Evolutionary conservation across 2,329 filamentous ascomycete species (phyloP), one percentile per base, ranked within the genome.

Genomic region (Tolypocladium guangdongense): DNA sequence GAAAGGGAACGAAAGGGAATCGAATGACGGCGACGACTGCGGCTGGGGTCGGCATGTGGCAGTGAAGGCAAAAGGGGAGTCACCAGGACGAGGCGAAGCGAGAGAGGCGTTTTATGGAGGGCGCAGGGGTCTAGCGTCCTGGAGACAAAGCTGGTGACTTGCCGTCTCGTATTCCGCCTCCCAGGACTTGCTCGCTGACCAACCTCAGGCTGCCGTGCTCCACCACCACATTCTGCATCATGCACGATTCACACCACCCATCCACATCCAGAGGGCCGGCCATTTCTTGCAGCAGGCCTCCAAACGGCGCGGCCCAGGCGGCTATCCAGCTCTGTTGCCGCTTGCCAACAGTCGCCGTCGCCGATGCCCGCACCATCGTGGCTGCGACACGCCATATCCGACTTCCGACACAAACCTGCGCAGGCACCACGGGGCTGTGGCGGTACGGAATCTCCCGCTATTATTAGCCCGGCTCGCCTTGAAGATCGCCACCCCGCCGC

Each of bases 1-100:
- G 41, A 38, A 14, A 46, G 30, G 27, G 30, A 52, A 30, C 7
- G 50, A 39, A 54, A 47, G 35, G 50, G 52, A 55, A 52, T 39
- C 35, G 50, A 49, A 54, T 12, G 53, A 60, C 38, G 36, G 36
- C 20, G 12, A 37, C 33, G 32, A 22, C 33, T 24, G 35, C 11
- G n/a, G n/a, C n/a, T n/a, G 8, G 20, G 45, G 45, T 27, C 32
- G 36, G 24, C 49, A 33, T 37, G 24, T 12, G 12, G 7, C n/a
- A 30, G 22, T 32, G 24, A 18, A 33, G 49, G 49, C 11, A 32
- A 51, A 14, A 14, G 27, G 18, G 37, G 49, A 38, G 36, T 41
- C 49, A 43, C 8, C 20, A 35, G 46, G 27, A 8, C 18, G 47
- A 30, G 48, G 27, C 16, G 10, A 36, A 24, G 49, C 49, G 37